Evolutionary conservation across 1,284 basidiomycete genomes (phyloP).

Genomic region (Phellopilus nigrolimitatus): DNA sequence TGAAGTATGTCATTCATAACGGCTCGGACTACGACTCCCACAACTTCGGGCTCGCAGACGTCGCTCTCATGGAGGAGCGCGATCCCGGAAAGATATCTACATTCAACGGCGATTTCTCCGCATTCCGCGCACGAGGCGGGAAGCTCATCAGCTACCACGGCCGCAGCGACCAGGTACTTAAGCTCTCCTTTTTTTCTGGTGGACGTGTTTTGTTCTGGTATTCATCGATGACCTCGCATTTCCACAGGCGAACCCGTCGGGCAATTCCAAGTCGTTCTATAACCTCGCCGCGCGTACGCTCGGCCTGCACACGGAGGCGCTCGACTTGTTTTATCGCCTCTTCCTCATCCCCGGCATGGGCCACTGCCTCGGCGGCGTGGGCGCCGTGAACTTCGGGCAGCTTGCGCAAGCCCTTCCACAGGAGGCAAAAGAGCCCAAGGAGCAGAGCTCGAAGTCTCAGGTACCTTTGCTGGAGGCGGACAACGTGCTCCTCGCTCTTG

Average conservation of each 20-base stretch:
- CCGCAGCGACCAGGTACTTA: slow-evolving; percentile 18
- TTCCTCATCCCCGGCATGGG: slow-evolving; percentile 40
- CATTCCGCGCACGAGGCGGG: slow-evolving; percentile 24
- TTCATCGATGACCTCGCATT: background rate
- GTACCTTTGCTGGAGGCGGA: slow-evolving; percentile 19
- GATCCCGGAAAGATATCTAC: slow-evolving; percentile 20
- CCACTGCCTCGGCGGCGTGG: slow-evolving; percentile 30
- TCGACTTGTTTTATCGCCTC: slow-evolving; percentile 35
- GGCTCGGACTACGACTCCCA: slow-evolving; percentile 14
- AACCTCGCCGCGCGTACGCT: slow-evolving; percentile 29
- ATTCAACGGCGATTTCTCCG: slow-evolving; percentile 22
- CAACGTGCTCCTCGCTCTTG: slow-evolving; percentile 36
- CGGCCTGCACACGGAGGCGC: slow-evolving; percentile 23
- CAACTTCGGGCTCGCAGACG: slow-evolving; percentile 18
- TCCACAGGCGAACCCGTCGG: slow-evolving; percentile 32
- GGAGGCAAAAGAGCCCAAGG: background rate
- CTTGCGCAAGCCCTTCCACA: slow-evolving; percentile 11
- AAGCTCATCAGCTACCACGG: slow-evolving; percentile 27
- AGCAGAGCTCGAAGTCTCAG: background rate
- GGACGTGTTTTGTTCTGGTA: too few relatives aligned
- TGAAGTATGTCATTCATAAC: slow-evolving; percentile 19
- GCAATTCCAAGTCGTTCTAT: slow-evolving; percentile 33
- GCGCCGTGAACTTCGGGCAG: slow-evolving; percentile 24
- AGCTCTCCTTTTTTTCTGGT: background rate
- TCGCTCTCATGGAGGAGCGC: slow-evolving; percentile 13